Evolutionary conservation across 1,284 basidiomycete species (phyloP), one percentile per base, ranked within the genome.

Genomic region (Ustilago shanxiensis): DNA sequence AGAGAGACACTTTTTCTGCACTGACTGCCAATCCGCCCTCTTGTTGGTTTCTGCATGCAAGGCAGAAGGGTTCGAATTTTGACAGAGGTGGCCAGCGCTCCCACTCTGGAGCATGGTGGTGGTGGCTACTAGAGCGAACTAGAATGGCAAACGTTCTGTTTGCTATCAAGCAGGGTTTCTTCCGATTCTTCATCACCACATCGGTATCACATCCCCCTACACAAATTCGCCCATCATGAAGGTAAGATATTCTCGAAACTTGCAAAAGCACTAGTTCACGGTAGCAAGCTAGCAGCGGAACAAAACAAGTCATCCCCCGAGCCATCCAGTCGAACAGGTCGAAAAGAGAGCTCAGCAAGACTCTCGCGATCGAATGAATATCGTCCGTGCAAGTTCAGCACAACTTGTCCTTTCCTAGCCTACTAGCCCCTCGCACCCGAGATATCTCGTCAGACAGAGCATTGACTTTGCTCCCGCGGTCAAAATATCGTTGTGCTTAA

Each of bases 201-300:
- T 44, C 33, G 70, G 70, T 67, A 72, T 67, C 65, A 66, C 18
- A 22, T n/a, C n/a, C 56, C 39, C 64, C 60, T 60, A 44, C 47
- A 63, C 39, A 63, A 35, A 60, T 63, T 29, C 31, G 55, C 52
- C n/a, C 35, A 67, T 26, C 52, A 72, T 72, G 70, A 72, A 72
- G 70, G 70, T 72, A 72, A 59, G 70, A 33, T 16, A 57, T 26
- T 0, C 2, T 28, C 51, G 33, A 35, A 3, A n/a, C n/a, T n/a
- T n/a, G 8, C 9, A 13, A 18, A 3, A 22, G 14, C 28, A 24
- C 51, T 50, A 55, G 57, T 14, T 33, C 2, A 37, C 47, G 41
- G n/a, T 28, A 5, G 47, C 47, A 49, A n/a, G 41, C 5, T 20
- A 7, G 20, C 9, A 11, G 41, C 41, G 41, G 16, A n/a, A n/a